Evolutionary conservation across 2,329 filamentous ascomycete species (phyloP).

Genomic region (Lachnellula hyalina): DNA sequence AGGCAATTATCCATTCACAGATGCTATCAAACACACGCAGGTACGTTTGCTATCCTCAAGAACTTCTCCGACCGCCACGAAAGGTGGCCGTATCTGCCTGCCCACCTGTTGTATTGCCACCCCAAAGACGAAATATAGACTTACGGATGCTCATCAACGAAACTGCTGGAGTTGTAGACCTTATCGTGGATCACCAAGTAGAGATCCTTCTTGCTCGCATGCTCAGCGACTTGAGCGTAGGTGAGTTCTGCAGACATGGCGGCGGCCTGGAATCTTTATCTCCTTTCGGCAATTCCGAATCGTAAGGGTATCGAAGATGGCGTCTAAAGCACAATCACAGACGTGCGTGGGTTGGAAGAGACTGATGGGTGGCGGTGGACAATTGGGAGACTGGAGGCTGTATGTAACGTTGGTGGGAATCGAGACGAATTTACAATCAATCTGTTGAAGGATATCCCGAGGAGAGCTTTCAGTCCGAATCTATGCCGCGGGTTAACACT

Average conservation of each 20-base stretch:
- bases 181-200: constrained; percentile 93
- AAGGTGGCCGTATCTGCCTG: constrained; percentile 3
- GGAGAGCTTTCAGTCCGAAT: not conserved
- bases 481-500: not conserved
- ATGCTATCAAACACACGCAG: not conserved
- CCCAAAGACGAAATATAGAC: constrained; percentile 31
- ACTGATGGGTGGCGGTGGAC: not conserved
- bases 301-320: not conserved
- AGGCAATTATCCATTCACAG: not conserved
- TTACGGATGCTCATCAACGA: constrained; percentile 95
- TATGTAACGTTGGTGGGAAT: not conserved
- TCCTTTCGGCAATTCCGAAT: not conserved
- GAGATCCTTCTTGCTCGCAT: constrained; percentile 91
- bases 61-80: not conserved
- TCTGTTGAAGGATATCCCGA: constrained; percentile 2
- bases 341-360: not conserved
- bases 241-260: constrained; percentile 60
- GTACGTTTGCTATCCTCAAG: not conserved
- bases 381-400: not conserved
- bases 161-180: constrained; percentile 84
- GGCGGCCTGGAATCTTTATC: constrained; percentile 2
- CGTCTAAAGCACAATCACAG: not conserved
- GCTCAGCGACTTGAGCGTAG: constrained; percentile 74
- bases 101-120: not conserved
- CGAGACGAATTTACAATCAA: constrained; percentile 3